Conservation (phyloP, 148 eudicot species). For the Rheum nobile region DNA sequence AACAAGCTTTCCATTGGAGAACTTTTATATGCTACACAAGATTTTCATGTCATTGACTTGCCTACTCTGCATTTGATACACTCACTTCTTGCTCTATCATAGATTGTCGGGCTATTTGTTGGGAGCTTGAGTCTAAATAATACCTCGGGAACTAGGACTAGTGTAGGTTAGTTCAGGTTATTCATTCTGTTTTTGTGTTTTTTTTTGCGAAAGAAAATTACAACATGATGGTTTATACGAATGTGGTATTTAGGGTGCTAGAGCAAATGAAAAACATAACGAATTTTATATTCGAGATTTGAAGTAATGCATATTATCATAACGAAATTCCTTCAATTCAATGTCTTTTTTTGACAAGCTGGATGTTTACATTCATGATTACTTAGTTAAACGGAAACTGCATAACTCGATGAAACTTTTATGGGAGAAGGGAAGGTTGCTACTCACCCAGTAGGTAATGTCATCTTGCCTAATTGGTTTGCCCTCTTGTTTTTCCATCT, state of each 20-base stretch:
- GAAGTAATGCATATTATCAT: background rate
- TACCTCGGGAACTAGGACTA: background rate
- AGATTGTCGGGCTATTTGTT: background rate
- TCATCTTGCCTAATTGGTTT: background rate
- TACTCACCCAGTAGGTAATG: constrained; percentile 92
- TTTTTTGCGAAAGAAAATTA: background rate
- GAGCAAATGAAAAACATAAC: too few species aligned
- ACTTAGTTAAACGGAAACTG: constrained; percentile 81
- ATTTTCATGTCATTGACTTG: background rate
- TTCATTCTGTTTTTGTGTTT: background rate
- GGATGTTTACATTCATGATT: constrained; percentile 96
- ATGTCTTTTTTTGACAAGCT: constrained; percentile 43
- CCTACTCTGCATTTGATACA: background rate
- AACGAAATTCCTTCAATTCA: background rate
- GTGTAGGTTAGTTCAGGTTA: constrained; percentile 40
- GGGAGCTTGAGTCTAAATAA: too few species aligned
- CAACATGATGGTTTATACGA: background rate
- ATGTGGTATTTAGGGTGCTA: too few species aligned
- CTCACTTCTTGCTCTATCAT: background rate
- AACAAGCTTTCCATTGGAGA: background rate
- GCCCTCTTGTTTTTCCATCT: background rate
- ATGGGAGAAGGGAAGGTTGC: constrained; percentile 99
- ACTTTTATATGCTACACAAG: background rate
- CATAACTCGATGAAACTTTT: constrained; percentile 89
- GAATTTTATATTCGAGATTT: background rate